Evolutionary conservation across 148 eudicot genomes (phyloP), one percentile per base, ranked within the genome.

Genomic region (Diospyros lotus): DNA sequence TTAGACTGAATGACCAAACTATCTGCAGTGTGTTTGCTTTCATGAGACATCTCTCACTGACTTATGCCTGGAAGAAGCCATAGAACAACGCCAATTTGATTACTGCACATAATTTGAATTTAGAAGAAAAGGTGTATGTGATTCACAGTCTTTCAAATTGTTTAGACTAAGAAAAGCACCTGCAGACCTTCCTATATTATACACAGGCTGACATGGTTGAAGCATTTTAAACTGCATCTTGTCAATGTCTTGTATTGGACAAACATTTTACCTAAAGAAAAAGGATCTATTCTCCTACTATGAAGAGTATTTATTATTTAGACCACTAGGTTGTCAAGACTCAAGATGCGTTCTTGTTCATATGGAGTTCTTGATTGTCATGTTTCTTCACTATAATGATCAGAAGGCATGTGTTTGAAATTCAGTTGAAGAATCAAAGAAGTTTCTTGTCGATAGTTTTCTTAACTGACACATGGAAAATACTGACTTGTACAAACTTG

Each of bases 401-500:
- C 58, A 58, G 44, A 39, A 28, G 14, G 46, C 28, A 4, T 45
- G 1, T 6, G 48, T 28, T 60, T 46, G 55, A 46, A 28, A 12
- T 60, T 58, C 18, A 38, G 10, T 73, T 48, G 44, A 73, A 73
- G 58, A 46, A 73, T 28, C 56, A 43, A 66, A 75, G 9, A 12
- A 44, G 77, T 59, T 66, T 65, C 72, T 4, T 4, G 51, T 69
- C 3, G 12, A 9, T 17, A n/a, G 12, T 38, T 28, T 61, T 60
- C 2, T 61, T 52, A 6, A n/a, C 12, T 50, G 43, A 18, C 18
- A 18, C 51, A 40, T 63, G 15, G 71, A 43, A 54, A 28, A 6
- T 43, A 43, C 59, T 12, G 51, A 56, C 42, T 75, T 64, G 53
- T 63, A 48, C 48, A 42, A 43, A 66, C 67, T 74, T 74, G 41